phyloP scores from a whole-genome alignment of 1,139 yeast genomes.

The Scheffersomyces illinoinensis region DNA sequence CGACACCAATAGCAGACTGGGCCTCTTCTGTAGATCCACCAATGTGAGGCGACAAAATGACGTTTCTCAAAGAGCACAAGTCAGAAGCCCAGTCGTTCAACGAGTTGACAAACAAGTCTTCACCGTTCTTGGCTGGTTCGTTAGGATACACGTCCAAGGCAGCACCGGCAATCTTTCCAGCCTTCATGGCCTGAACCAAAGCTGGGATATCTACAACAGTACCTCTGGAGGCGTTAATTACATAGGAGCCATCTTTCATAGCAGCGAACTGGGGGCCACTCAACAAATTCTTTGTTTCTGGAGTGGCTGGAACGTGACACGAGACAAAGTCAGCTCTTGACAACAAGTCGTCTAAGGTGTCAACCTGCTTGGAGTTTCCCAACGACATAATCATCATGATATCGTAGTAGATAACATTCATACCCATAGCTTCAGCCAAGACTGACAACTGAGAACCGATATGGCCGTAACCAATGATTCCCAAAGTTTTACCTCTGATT shows the following conservation, averaged over 20 bases:
- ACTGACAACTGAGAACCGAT: conserved; percentile 97
- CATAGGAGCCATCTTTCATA: conserved; percentile 95
- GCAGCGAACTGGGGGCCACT: conserved; percentile 90
- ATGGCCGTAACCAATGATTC: conserved; percentile 97
- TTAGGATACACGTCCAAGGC: conserved; percentile 96
- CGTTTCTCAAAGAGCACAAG: conserved; percentile 78
- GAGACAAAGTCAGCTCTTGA: conserved; percentile 84
- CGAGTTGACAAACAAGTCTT: conserved; percentile 65
- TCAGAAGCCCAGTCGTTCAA: conserved; percentile 86
- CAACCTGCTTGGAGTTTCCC: conserved; percentile 95
- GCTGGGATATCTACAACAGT: conserved; percentile 97
- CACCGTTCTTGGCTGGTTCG: conserved; percentile 98
- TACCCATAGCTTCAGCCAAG: conserved; percentile 96
- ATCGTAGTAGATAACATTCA: conserved; percentile 94
- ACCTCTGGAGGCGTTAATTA: conserved; percentile 96
- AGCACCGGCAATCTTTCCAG: conserved; percentile 96
- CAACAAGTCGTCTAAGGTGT: conserved; percentile 79
- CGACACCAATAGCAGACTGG: conserved; percentile 95
- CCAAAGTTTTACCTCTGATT: conserved; percentile 97
- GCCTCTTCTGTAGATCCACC: conserved; percentile 99
- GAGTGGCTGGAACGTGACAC: conserved; percentile 91
- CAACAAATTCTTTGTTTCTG: conserved; percentile 89
- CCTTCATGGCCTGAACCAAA: conserved; percentile 83
- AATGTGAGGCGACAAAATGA: conserved; percentile 93
- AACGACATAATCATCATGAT: conserved; percentile 90